Evolutionary conservation across 495 filamentous ascomycete species (phyloP), one percentile per base, ranked within the genome.

Genomic region (Zalerion maritima): DNA sequence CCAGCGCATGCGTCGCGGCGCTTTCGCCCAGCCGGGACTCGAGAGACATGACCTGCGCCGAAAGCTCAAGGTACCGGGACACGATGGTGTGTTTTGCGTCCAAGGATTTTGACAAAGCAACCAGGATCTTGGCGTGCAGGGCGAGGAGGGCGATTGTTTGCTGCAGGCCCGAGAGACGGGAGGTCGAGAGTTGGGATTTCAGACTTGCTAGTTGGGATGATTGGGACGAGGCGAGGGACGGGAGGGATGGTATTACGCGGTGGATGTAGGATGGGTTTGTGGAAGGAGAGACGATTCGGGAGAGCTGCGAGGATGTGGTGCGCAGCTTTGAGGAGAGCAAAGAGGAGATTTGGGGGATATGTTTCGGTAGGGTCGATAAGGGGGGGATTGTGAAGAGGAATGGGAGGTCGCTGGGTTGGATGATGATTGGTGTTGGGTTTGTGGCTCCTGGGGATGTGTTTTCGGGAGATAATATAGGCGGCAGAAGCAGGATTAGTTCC

Each of bases 51-150:
- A 65, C 60, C 21, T 60, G 49, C 5, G 75, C 75, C 19, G 67
- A 62, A n/a, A 65, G 54, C 21, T 69, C 66, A 18, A 83, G 54
- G 29, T 68, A 67, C 4, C 76, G 58, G 5, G 78, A 65, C 2
- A 81, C 38, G 3, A 64, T 50, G 21, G 78, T 78, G 52, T 84
- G 76, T 40, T 78, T 80, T 1, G 52, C 42, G 21, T 60, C 57
- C 1, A 66, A 50, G 0, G 47, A 21, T 18, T 46, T 47, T 8
- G 61, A 14, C 0, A 66, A 46, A 3, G 45, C 42, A 1, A 46
- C 18, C 0, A 68, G 31, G 4, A 47, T 43, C 0, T 31, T 28
- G 0, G 52, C 42, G 21, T 55, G 49, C 1, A 28, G 35, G 5
- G 37, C 14, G 0, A 62, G 45, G 3, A 64, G 46, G 1, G 20